phyloP scores from a whole-genome alignment of 352 stramenopile species.

The Phytopythium mirpurense region DNA sequence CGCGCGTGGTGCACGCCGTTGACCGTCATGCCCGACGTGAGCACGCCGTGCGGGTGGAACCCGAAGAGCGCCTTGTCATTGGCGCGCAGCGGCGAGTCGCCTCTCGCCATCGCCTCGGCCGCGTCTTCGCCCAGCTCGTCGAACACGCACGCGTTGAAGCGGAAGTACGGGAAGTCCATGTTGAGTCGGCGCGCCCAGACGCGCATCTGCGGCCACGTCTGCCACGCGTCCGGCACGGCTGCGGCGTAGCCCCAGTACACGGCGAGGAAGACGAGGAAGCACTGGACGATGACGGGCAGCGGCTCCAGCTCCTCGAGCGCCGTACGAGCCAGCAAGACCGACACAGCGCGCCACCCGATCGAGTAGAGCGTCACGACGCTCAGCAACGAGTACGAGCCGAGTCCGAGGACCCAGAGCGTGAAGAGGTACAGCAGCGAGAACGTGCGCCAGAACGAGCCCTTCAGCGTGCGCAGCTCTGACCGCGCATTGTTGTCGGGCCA shows the following conservation, averaged over 20 bases:
- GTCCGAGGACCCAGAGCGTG: conserved; percentile 23
- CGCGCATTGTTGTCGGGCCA: conserved; percentile 24
- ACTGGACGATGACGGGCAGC: conserved; percentile 13
- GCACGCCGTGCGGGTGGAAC: conserved; percentile 66
- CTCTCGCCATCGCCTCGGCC: conserved; percentile 1
- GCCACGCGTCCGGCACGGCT: conserved; percentile 14
- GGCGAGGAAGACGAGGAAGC: conserved; percentile 25
- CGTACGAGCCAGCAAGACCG: conserved; percentile 3
- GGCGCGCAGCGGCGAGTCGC: conserved; percentile 8
- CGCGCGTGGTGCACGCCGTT: conserved; percentile 50
- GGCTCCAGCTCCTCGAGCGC: not conserved
- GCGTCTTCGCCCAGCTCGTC: conserved; percentile 24
- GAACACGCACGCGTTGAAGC: conserved; percentile 34
- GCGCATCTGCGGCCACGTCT: conserved; percentile 42
- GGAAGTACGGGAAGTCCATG: conserved; percentile 52
- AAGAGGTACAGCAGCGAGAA: conserved; percentile 22
- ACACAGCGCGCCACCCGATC: not conserved
- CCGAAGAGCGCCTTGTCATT: conserved; percentile 23
- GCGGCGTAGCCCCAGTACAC: conserved; percentile 47
- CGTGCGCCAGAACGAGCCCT: conserved; percentile 8
- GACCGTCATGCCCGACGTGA: conserved; percentile 45
- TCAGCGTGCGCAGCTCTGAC: conserved; percentile 16
- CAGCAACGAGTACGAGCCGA: conserved; percentile 15
- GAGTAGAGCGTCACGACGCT: conserved; percentile 9
- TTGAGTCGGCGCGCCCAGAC: conserved; percentile 34